Evolutionary conservation across 139 green algal genomes (phyloP).

Genomic region (Auxenochlorella protothecoides): DNA sequence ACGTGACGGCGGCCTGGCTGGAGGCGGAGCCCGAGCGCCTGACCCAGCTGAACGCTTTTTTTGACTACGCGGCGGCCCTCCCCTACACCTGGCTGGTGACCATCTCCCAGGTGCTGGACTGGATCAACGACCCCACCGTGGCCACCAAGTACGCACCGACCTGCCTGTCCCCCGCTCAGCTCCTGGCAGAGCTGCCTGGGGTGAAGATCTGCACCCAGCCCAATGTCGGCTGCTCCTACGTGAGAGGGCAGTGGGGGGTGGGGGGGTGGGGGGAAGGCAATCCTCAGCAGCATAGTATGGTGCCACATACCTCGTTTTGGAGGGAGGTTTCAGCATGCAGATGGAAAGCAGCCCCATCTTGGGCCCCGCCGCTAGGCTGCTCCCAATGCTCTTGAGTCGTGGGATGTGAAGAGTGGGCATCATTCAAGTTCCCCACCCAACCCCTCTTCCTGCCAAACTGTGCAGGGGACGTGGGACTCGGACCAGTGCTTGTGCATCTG

Average conservation of each 20-base stretch:
- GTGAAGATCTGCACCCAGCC: slow-evolving; percentile 4
- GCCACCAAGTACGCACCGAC: slow-evolving; percentile 8
- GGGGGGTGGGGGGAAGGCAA: background rate
- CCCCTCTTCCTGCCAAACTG: no score
- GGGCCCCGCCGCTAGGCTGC: no score
- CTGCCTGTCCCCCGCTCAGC: slow-evolving; percentile 1
- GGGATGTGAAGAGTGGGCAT: no score
- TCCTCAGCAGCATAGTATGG: background rate
- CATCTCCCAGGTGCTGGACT: slow-evolving; percentile 15
- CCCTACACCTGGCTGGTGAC: slow-evolving; percentile 14
- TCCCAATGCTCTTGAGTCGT: no score
- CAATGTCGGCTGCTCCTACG: slow-evolving; percentile 10
- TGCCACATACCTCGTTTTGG: background rate
- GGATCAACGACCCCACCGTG: slow-evolving; percentile 18
- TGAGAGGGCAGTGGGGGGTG: background rate
- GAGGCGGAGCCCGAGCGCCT: slow-evolving; percentile 5
- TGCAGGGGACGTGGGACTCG: background rate
- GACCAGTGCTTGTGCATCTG: background rate
- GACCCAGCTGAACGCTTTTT: slow-evolving; percentile 8
- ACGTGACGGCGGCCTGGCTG: slow-evolving; percentile 17
- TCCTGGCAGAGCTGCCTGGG: slow-evolving; percentile 6
- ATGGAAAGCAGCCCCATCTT: no score
- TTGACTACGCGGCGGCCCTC: slow-evolving; percentile 6
- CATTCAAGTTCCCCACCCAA: no score
- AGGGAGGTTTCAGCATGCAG: no score